Conservation (phyloP, 768 basidiomycete genomes). For the Tubosaeta sp. region DNA sequence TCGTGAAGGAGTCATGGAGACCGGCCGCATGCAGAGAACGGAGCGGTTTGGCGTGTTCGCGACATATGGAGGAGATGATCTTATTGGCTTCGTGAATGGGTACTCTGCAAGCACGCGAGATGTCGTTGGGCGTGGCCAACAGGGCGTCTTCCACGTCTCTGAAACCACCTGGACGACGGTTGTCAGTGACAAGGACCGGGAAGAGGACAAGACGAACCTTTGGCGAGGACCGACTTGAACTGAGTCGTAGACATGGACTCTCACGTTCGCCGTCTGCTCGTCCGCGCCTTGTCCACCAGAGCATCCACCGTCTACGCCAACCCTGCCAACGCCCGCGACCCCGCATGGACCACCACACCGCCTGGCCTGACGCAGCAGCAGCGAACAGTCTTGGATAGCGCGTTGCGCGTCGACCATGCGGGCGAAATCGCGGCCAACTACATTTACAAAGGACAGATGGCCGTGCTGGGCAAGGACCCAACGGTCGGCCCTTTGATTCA, state of each 20-base stretch:
- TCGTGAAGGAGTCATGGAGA: conserved; percentile 53
- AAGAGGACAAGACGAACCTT: conserved; percentile 27
- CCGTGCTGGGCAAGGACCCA: conserved; percentile 60
- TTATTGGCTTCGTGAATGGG: conserved; percentile 44
- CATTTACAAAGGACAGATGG: conserved; percentile 88
- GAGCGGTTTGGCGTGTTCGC: conserved; percentile 37
- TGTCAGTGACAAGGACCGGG: background rate
- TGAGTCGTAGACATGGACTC: conserved; percentile 22
- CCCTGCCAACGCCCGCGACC: conserved; percentile 29
- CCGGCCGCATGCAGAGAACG: conserved; percentile 40
- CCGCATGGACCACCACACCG: conserved; percentile 55
- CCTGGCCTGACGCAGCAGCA: conserved; percentile 45
- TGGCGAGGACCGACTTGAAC: conserved; percentile 31
- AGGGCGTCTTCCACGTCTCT: conserved; percentile 47
- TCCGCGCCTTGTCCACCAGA: conserved; percentile 21
- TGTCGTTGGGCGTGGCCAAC: conserved; percentile 43
- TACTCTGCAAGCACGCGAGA: conserved; percentile 54
- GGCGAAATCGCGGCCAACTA: conserved; percentile 95
- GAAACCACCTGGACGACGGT: conserved; percentile 41
- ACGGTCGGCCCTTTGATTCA: conserved; percentile 64
- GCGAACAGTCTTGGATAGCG: conserved; percentile 51
- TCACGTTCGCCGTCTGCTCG: conserved; percentile 14
- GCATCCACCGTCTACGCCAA: conserved; percentile 51
- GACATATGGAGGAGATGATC: conserved; percentile 49
- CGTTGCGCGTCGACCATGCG: conserved; percentile 90